These are phyloP conservation scores for Pseudogymnoascus sp. DNA, from an alignment of 2,329 filamentous ascomycete species.

Conservation along the genomic window DNA sequence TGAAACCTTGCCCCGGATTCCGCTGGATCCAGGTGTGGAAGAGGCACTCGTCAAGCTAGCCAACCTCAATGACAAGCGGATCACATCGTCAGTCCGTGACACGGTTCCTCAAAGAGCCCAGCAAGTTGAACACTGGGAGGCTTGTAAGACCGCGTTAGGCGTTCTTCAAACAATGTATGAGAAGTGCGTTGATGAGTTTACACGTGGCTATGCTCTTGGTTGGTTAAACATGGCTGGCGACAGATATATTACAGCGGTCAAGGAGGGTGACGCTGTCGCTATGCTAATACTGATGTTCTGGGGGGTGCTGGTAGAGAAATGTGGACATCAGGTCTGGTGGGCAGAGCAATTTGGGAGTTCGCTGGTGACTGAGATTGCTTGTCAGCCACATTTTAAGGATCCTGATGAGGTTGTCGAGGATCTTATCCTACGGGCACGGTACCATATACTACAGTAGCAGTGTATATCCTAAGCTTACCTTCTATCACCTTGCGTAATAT, in stretches of 20 bases:
- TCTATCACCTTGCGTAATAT: background rate
- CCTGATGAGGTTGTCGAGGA: background rate
- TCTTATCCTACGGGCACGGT: background rate
- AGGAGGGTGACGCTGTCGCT: constrained; percentile 14
- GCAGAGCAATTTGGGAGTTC: constrained; percentile 15
- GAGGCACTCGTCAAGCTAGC: constrained; percentile 11
- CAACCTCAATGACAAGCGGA: constrained; percentile 14
- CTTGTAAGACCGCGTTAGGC: constrained; percentile 15
- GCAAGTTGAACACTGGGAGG: constrained; percentile 14
- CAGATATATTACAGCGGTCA: constrained; percentile 16
- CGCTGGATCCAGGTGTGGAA: constrained; percentile 10
- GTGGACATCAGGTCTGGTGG: constrained; percentile 17
- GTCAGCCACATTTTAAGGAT: background rate
- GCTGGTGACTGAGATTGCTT: constrained; percentile 16
- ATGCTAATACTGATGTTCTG: constrained; percentile 19
- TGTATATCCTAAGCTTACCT: too few relatives aligned
- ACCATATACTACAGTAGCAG: background rate
- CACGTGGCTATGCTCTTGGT: constrained; percentile 16
- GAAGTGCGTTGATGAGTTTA: constrained; percentile 14
- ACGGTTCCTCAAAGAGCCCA: background rate
- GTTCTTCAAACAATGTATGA: constrained; percentile 14
- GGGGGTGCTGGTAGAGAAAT: constrained; percentile 17
- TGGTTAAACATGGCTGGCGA: constrained; percentile 19
- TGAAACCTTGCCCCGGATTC: constrained; percentile 11
- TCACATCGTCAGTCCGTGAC: constrained; percentile 3